phyloP scores from a whole-genome alignment of 345 rosid genomes.

The Erucastrum elatum region DNA sequence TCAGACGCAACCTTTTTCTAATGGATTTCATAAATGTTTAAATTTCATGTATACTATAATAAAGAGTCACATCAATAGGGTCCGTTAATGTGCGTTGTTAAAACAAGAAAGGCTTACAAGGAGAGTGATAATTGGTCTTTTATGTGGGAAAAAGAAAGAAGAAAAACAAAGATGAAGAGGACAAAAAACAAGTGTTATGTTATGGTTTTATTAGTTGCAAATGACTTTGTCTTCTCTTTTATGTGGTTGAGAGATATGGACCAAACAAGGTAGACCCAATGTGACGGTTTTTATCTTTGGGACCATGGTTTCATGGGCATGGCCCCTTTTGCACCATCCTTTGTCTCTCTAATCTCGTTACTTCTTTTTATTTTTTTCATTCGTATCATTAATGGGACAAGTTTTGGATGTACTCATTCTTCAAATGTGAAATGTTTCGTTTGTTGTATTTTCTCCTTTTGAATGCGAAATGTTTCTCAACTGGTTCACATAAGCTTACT shows the following conservation, averaged over 20 bases:
- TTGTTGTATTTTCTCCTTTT: not conserved
- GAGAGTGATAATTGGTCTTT: not conserved
- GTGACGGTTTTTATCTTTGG: constrained; percentile 34
- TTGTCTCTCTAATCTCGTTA: constrained; percentile 21
- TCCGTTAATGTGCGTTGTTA: constrained; percentile 25
- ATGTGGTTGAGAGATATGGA: constrained; percentile 33
- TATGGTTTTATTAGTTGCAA: constrained; percentile 40
- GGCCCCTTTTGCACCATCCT: constrained; percentile 21
- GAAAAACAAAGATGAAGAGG: constrained; percentile 25
- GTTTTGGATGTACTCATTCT: constrained; percentile 24
- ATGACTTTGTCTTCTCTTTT: constrained; percentile 23
- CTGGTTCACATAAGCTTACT: not conserved
- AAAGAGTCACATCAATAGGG: constrained; percentile 29
- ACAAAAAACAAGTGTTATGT: constrained; percentile 21
- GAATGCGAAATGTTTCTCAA: not conserved
- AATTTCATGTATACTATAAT: not conserved
- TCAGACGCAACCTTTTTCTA: not conserved
- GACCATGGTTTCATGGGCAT: constrained; percentile 41
- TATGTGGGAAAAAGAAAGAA: not conserved
- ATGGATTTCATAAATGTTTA: not conserved
- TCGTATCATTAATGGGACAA: not conserved
- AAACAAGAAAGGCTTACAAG: constrained; percentile 7
- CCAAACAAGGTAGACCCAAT: constrained; percentile 34
- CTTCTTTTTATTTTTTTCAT: not conserved
- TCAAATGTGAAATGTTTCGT: constrained; percentile 9